A percentile compares a stretch with the other conserved stretches of the same genome.
Conservation (phyloP, 352 stramenopile species). For the Globisporangium camurandrum region DNA sequence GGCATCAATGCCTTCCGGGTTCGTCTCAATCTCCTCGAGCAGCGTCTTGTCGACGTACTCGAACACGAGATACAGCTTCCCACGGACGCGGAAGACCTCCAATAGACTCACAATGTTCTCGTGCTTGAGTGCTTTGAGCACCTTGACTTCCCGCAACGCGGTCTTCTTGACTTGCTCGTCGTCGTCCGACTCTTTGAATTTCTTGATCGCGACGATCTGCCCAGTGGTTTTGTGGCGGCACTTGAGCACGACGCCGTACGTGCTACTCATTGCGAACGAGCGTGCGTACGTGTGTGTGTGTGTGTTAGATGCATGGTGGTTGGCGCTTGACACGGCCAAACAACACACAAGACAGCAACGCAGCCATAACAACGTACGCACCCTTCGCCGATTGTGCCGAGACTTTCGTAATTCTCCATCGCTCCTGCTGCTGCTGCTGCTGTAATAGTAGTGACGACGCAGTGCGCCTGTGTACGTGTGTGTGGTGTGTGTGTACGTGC, state of each 20-base stretch:
- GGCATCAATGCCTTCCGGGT: slow-evolving; percentile 67
- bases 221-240: slow-evolving; percentile 74
- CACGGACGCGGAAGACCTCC: slow-evolving; percentile 81
- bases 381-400: slow-evolving; percentile 85
- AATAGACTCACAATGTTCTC: slow-evolving; percentile 85
- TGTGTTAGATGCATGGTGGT: too few relatives aligned
- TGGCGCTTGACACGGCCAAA: too few relatives aligned
- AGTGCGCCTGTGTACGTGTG: background rate
- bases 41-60: slow-evolving; percentile 87
- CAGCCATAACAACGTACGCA: too few relatives aligned
- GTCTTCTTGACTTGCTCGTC: slow-evolving; percentile 88
- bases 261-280: too few relatives aligned
- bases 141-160: slow-evolving; percentile 73
- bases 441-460: background rate
- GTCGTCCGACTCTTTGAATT: slow-evolving; percentile 88
- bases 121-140: slow-evolving; percentile 83
- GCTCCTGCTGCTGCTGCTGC: background rate
- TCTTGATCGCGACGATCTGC: slow-evolving; percentile 88
- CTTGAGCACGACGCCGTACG: slow-evolving; percentile 85
- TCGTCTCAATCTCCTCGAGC: slow-evolving; percentile 86
- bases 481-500: too few relatives aligned
- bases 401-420: slow-evolving; percentile 87
- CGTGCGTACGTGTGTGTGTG: too few relatives aligned
- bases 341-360: too few relatives aligned
- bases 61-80: slow-evolving; percentile 82